These are phyloP conservation scores for Starmerella bacillaris DNA, from an alignment of 805 yeast species.

Conservation along the genomic window DNA sequence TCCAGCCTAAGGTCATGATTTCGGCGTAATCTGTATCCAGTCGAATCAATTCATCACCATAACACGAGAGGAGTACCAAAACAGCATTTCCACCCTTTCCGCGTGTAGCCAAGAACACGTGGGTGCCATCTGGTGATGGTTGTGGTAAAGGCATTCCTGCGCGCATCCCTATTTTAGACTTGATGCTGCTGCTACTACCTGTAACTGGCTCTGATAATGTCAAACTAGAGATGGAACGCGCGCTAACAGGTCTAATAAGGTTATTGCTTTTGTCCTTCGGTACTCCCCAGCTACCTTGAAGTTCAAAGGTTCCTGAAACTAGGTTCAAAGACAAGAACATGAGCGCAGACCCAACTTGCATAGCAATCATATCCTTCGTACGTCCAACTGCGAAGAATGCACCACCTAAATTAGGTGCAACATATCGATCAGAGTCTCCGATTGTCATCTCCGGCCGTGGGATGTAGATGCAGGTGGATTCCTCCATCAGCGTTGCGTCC, in stretches of 20 bases:
- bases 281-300: constrained; percentile 13
- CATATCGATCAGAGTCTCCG: constrained; percentile 5
- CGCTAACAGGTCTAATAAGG: constrained; percentile 3
- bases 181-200: neutral
- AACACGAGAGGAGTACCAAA: constrained; percentile 9
- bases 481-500: constrained; percentile 1
- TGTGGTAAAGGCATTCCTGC: constrained; percentile 4
- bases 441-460: constrained; percentile 13
- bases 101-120: constrained; percentile 10
- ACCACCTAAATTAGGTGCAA: constrained; percentile 10
- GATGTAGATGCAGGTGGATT: constrained; percentile 5
- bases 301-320: constrained; percentile 7
- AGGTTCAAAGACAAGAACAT: constrained; percentile 7
- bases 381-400: constrained; percentile 11
- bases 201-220: neutral
- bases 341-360: constrained; percentile 7
- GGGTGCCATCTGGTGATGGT: constrained; percentile 14
- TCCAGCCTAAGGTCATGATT: constrained; percentile 13
- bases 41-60: constrained; percentile 11
- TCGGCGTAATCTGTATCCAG: constrained; percentile 10
- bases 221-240: constrained; percentile 1
- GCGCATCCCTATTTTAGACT: neutral
- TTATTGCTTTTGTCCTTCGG: constrained; percentile 3
- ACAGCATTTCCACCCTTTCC: constrained; percentile 2
- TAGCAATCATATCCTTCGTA: constrained; percentile 9